Base-by-base conservation (phyloP, 192 early-diverging fungal genomes). In the Fimicolochytrium jonesii region DNA sequence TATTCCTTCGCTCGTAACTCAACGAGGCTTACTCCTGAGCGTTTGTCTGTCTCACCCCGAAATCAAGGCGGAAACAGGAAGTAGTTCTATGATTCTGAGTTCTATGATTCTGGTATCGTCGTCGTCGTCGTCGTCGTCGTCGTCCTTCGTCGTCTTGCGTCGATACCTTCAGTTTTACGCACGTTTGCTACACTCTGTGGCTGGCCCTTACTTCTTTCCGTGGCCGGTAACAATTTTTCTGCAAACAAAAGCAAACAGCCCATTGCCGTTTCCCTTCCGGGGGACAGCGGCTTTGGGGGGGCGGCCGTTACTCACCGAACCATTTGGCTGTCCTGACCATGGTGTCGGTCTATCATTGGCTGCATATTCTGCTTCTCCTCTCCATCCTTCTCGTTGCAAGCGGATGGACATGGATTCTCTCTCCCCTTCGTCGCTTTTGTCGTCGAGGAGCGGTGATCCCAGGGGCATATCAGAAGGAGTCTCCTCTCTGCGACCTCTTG, bases 21-120 rank as follows among this genome's bases (percentile, higher is more conserved):
- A 67, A 67, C 65, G 65, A 67, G 65, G 65, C 65, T 59, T 67
- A 67, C 65, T 59, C 57, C 48, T 28, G 56, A 46, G 64, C 35
- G 54, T 50, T 51, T 42, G 51, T 64, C 61, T 26, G 51, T 36
- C 61, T 44, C 61, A 15, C 51, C 60, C 47, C 46, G 31, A 17
- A 7, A 36, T 20, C 9, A 26, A 49, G 47, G 60, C 50, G 39
- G 60, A 62, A 62, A 62, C n/a, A n/a, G n/a, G n/a, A n/a, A n/a
- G n/a, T n/a, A n/a, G n/a, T n/a, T n/a, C n/a, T n/a, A n/a, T n/a
- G n/a, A n/a, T n/a, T n/a, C n/a, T n/a, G n/a, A n/a, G n/a, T n/a
- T n/a, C n/a, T n/a, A n/a, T n/a, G n/a, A n/a, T n/a, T n/a, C n/a
- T n/a, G n/a, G n/a, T n/a, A n/a, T n/a, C n/a, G n/a, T n/a, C n/a